phyloP scores from a whole-genome alignment of 768 basidiomycete species.

The Fomitopsis serialis region DNA sequence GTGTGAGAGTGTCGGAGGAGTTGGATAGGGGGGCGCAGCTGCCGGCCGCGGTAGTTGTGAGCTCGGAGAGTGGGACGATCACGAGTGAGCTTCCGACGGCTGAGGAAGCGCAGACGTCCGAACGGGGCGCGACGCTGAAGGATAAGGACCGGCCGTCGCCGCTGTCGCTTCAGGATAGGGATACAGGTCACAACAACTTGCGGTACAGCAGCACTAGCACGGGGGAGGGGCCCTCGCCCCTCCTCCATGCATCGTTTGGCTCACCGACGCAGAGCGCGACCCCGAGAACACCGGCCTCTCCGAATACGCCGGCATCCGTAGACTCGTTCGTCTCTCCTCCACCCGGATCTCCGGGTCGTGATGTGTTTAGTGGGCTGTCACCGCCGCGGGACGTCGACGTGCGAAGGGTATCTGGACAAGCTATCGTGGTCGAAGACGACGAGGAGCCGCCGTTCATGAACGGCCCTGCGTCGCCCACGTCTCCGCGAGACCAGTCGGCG shows the following conservation, averaged over 20 bases:
- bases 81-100: not conserved
- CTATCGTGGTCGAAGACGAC: conserved; percentile 43
- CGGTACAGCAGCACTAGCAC: not conserved
- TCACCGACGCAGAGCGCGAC: conserved; percentile 30
- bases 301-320: conserved; percentile 3
- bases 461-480: conserved; percentile 7
- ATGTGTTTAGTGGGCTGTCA: not conserved
- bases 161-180: not conserved
- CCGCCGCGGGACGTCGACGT: not conserved
- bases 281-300: not conserved
- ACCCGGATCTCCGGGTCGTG: conserved; percentile 8
- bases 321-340: conserved; percentile 13
- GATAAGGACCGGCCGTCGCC: conserved; percentile 4
- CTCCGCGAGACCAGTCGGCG: not conserved
- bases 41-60: conserved; percentile 2
- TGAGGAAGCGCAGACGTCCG: not conserved
- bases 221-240: conserved; percentile 23
- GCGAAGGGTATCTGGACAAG: conserved; percentile 17
- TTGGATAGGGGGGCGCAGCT: not conserved
- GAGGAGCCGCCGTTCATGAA: conserved; percentile 19
- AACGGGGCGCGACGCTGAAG: not conserved
- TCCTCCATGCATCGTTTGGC: conserved; percentile 37
- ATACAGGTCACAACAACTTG: not conserved
- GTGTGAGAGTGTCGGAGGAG: not conserved
- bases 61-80: not conserved